Evolutionary conservation across 176 grass and related monocot species (phyloP).

Genomic region (Oryza meyeriana): DNA sequence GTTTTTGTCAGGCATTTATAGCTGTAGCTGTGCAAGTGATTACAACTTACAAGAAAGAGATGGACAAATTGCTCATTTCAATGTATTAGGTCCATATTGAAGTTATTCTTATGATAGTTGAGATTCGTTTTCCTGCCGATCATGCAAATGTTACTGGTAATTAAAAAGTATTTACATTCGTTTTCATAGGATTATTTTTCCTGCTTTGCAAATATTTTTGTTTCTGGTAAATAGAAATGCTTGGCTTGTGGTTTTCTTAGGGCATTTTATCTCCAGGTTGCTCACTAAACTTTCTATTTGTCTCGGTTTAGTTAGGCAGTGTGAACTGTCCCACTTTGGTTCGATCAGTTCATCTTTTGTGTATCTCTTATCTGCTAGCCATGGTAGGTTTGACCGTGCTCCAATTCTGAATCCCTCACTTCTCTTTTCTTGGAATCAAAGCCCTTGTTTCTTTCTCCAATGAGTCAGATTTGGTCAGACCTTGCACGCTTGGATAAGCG

Average conservation of each 20-base stretch:
- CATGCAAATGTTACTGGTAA: not conserved
- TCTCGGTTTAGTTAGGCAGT: not conserved
- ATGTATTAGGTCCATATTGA: not conserved
- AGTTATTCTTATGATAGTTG: not conserved
- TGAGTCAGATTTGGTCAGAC: slow-evolving; percentile 33
- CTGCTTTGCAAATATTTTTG: not conserved
- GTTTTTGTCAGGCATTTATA: slow-evolving; percentile 33
- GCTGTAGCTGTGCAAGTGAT: slow-evolving; percentile 11
- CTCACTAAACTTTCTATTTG: not conserved
- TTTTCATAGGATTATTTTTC: not conserved
- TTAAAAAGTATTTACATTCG: not conserved
- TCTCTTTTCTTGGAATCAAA: slow-evolving; percentile 3
- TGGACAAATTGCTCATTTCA: not conserved
- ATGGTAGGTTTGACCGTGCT: slow-evolving; percentile 39
- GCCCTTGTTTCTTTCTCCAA: not conserved
- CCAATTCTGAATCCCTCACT: not conserved
- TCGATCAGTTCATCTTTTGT: slow-evolving; percentile 8
- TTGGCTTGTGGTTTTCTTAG: not conserved
- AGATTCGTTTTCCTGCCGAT: not conserved
- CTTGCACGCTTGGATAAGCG: slow-evolving; percentile 15
- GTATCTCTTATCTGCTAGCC: not conserved
- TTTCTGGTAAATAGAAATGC: not conserved
- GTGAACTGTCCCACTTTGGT: slow-evolving; percentile 11
- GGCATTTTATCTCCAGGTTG: not conserved
- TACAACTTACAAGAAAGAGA: slow-evolving; percentile 1